Percentiles rank a stretch among this genome's conserved stretches.
Evolutionary conservation across 2,329 filamentous ascomycete species (phyloP).

Genomic region (Aspergillus floridensis): DNA sequence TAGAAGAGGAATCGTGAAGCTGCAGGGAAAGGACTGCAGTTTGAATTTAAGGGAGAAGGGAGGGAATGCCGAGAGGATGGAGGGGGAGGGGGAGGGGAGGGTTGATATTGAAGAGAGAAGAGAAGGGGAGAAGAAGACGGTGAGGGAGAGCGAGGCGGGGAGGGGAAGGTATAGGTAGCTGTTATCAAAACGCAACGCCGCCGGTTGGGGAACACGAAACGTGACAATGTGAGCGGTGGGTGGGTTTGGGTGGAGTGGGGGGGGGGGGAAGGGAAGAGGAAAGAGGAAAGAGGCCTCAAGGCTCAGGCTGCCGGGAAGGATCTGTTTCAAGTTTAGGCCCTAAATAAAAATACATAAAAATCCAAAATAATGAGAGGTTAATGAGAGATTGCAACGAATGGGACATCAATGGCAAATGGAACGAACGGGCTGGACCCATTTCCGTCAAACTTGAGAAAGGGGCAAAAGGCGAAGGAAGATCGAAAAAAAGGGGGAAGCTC

Average conservation of each 20-base stretch:
- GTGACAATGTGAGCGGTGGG: constrained; percentile 21
- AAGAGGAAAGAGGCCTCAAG: neutral
- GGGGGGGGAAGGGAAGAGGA: constrained; percentile 4
- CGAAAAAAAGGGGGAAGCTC: neutral
- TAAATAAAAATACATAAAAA: neutral
- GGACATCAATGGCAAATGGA: neutral
- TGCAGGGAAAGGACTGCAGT: constrained; percentile 29
- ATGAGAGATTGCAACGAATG: neutral
- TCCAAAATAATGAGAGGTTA: neutral
- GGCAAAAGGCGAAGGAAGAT: neutral
- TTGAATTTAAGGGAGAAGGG: constrained; percentile 22
- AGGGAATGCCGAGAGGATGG: constrained; percentile 21
- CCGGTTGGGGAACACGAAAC: constrained; percentile 22
- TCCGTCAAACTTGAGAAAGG: neutral
- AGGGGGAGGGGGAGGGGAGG: constrained; percentile 22
- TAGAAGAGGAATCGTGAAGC: constrained; percentile 32
- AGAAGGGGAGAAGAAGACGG: constrained; percentile 19
- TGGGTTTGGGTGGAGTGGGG: constrained; percentile 11
- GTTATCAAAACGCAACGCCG: constrained; percentile 17
- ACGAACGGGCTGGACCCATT: neutral
- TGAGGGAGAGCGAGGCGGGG: constrained; percentile 17
- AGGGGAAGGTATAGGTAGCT: constrained; percentile 24
- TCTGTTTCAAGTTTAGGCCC: constrained; percentile 39
- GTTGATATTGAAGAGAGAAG: constrained; percentile 17
- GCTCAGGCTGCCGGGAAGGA: constrained; percentile 8